Base-by-base conservation (phyloP, 345 rosid species). In the Gossypium turneri region DNA sequence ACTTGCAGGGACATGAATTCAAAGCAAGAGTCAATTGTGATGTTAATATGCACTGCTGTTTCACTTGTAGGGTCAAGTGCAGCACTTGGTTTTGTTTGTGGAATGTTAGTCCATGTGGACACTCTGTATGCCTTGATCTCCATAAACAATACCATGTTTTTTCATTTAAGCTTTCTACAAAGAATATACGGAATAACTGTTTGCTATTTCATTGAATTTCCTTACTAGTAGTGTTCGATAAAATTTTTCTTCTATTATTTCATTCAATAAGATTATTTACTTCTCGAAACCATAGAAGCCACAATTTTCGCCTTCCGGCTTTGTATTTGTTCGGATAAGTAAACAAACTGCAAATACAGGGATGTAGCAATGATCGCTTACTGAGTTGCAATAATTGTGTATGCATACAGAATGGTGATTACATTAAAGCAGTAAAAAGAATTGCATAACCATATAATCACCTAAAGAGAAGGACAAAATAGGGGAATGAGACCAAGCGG, bases 41-140 rank as follows among this genome's bases (percentile, higher is more conserved):
- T 92, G 96, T 87, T 92, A 72, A 74, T 82, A n/a, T 89, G 90
- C 70, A 75, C 90, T 0, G 87, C 93, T 0, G 93, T 86, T 50
- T 90, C 93, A 19, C 87, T 92, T 2, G 83, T 85, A 3, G 93
- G 96, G 2, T 92, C 97, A 6, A 81, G 90, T 70, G 93, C 93
- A 7, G 96, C 98, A 5, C 79, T 92, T 19, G 97, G 97, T 4
- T 92, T 92, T 77, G 86, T 86, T 13, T 87, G 86, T 82, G 97
- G 94, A 52, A 82, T 87, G 17, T 76, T 74, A 5, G 84, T 85
- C 61, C 90, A 86, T 73, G 61, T 83, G 27, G 52, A 48, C 7
- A 34, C 7, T 34, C 1, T 34, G 41, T 5, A 34, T 34, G 41
- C 7, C 41, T 34, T 34, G 52, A 48, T 11, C 52, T 48, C 52